Base-by-base conservation (phyloP, 2,329 filamentous ascomycete species). In the Sclerotinia minor region DNA sequence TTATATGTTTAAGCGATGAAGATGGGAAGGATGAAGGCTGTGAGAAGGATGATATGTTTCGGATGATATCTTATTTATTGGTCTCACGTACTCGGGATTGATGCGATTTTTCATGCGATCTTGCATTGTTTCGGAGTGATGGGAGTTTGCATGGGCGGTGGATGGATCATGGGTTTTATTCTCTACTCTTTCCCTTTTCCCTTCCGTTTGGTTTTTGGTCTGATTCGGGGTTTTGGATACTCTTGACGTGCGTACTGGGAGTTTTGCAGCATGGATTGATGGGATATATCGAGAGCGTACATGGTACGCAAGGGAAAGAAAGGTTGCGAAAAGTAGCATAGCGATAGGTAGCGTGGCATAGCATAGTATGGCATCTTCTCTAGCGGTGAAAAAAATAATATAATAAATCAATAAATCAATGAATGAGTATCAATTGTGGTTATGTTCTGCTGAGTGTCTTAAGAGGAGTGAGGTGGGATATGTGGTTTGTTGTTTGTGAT, bases 1-100 rank as follows among this genome's bases (percentile, higher is more conserved):
- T 75, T 86, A 86, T 73, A 85, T 85, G 81, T 86, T 85, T 74
- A 85, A 85, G 75, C 66, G 73, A 38, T 75, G 67, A 26, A 24
- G 29, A 6, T 15, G 19, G 9, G 41, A 49, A 45, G 35, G 7
- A 35, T 35, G 35, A 35, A 35, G 35, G 35, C 21, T 15, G 19
- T 11, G 41, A 45, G 35, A 7, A 26, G 26, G 17, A 49, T 15
- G 41, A 24, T 21, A 21, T n/a, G 9, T 35, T n/a, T 49, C 21
- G 45, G 45, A 61, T 26, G 29, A 50, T 50, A 50, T 38, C 45
- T 50, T 7, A 8, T 61, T 50, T 13, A 15, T 61, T 38, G n/a
- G 45, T 50, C 45, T 61, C 45, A 50, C 50, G 45, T 7, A 9
- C 24, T 50, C 29, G 38, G 45, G 21, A 17, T 38, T 50, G 19